Evolutionary conservation across 176 grass and related monocot species (phyloP), one percentile per base, ranked within the genome.

Genomic region (Aegilops bicornis): DNA sequence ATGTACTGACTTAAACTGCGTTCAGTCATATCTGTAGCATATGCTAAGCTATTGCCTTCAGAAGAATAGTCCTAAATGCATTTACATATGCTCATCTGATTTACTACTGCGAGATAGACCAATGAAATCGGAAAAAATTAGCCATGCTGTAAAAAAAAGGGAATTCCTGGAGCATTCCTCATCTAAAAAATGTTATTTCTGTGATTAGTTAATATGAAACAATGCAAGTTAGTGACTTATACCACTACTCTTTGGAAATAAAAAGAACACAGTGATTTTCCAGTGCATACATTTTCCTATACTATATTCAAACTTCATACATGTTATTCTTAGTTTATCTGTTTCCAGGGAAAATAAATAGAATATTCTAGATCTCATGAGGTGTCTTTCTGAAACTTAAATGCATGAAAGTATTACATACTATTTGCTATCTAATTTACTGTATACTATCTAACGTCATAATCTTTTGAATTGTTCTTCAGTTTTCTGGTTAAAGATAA

Each of bases 391-490:
- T 79, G 64, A 43, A 69, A 73, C 23, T 84, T 74, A 45, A 62
- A 74, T 84, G 0, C 27, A 29, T 40, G 16, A 11, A 71, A 12
- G 27, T 82, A 59, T 59, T 7, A 20, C 30, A 32, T 77, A 37
- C 17, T 24, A 76, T 67, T 43, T 50, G 3, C 22, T 62, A 8
- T 85, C 81, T 60, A 36, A 37, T 47, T 79, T 78, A 25, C 64
- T 37, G 9, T 72, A 11, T 73, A 59, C 13, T 69, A 70, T 69
- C 14, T 60, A 31, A 35, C 45, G 8, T 32, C 10, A 82, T 59
- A 80, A 81, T 84, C 56, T 65, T 47, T 83, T 72, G 56, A 3
- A 36, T 65, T 54, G 8, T 92, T 86, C 73, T 84, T 82, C 40
- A n/a, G 10, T n/a, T 84, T 17, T 84, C 16, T 31, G 19, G 33